Evolutionary conservation across 768 basidiomycete genomes (phyloP).

Genomic region (Podaxis sp.): DNA sequence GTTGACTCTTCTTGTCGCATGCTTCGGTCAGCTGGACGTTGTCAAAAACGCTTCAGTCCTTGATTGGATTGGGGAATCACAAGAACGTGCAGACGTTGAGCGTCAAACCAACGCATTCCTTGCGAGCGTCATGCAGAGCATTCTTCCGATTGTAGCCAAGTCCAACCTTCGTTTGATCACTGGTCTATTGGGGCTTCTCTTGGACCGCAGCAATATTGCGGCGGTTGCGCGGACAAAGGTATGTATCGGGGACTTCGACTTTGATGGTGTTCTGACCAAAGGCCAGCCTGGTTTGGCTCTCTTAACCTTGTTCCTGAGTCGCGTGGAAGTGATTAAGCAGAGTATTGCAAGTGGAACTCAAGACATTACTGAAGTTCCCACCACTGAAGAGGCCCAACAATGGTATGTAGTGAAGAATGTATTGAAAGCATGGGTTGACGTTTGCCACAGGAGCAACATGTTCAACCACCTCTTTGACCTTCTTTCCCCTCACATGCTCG

Average conservation of each 20-base stretch:
- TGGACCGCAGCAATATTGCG: slow-evolving; percentile 77
- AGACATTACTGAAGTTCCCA: slow-evolving; percentile 48
- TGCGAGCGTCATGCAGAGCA: slow-evolving; percentile 80
- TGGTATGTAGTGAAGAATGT: slow-evolving; percentile 39
- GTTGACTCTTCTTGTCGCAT: slow-evolving; percentile 89
- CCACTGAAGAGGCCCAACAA: slow-evolving; percentile 76
- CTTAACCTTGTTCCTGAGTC: slow-evolving; percentile 86
- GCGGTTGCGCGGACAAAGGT: slow-evolving; percentile 81
- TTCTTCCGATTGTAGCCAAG: slow-evolving; percentile 78
- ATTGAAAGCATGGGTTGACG: slow-evolving; percentile 4
- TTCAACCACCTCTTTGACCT: slow-evolving; percentile 87
- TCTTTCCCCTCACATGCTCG: slow-evolving; percentile 71
- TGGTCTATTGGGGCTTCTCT: slow-evolving; percentile 79
- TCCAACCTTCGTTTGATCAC: slow-evolving; percentile 81
- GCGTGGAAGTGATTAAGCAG: slow-evolving; percentile 91
- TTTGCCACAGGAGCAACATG: slow-evolving; percentile 68
- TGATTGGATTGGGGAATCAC: slow-evolving; percentile 63
- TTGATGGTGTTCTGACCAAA: slow-evolving; percentile 14
- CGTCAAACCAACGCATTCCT: slow-evolving; percentile 91
- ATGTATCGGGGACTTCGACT: slow-evolving; percentile 25
- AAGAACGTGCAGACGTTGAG: slow-evolving; percentile 70
- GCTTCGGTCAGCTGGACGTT: slow-evolving; percentile 93
- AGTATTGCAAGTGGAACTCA: slow-evolving; percentile 53
- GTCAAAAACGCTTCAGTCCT: slow-evolving; percentile 74
- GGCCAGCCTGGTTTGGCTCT: slow-evolving; percentile 86